Percentiles rank a stretch among this genome's conserved stretches.
Conservation (phyloP, 805 yeast species). For the Saccharomycopsis oosterbeekiorum region DNA sequence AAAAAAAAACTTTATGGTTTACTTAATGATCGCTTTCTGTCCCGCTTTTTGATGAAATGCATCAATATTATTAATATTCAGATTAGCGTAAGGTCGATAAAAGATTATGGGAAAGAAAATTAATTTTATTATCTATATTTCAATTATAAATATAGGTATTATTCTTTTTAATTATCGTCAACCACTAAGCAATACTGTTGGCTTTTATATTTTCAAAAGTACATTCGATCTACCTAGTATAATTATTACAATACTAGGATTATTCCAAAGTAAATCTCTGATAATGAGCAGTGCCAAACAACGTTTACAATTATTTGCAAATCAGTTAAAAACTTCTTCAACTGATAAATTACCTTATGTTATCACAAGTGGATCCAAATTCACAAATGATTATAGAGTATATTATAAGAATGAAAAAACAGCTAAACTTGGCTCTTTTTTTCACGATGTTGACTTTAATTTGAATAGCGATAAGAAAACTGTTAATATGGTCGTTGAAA, state of each 20-base stretch:
- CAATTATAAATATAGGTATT: not conserved
- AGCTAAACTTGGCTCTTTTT: conserved; percentile 47
- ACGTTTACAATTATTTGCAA: not conserved
- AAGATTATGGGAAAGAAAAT: not conserved
- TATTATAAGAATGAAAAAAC: conserved; percentile 27
- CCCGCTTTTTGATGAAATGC: too few species aligned
- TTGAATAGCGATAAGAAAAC: conserved; percentile 33
- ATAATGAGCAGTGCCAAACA: not conserved
- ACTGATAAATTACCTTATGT: not conserved
- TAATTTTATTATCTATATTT: not conserved
- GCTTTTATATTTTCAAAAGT: not conserved
- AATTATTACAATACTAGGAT: not conserved
- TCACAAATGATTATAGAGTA: conserved; percentile 23
- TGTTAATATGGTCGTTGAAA: conserved; percentile 63
- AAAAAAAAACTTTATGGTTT: too few species aligned
- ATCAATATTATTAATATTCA: too few species aligned
- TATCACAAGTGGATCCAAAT: conserved; percentile 16
- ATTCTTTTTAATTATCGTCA: not conserved
- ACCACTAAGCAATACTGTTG: too few species aligned
- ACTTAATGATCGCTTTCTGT: too few species aligned
- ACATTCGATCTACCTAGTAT: not conserved
- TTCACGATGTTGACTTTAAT: conserved; percentile 62
- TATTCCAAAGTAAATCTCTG: not conserved
- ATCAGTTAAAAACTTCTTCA: not conserved
- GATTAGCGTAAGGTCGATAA: not conserved